phyloP scores from a whole-genome alignment of 2,329 filamentous ascomycete species.

The Cladosporium sp. region DNA sequence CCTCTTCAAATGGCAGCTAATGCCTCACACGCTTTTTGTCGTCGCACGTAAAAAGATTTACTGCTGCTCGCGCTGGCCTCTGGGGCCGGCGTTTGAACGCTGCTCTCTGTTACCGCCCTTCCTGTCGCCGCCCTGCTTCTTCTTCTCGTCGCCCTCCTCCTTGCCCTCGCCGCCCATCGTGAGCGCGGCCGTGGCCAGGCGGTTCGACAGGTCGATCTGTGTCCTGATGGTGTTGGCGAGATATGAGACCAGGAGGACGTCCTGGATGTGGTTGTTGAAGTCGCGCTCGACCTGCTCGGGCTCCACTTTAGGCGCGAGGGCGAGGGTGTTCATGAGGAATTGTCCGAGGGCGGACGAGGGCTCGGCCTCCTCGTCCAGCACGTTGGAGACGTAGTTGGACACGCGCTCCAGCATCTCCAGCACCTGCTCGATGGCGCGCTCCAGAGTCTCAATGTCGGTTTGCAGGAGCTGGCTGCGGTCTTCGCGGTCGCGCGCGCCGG shows the following conservation, averaged over 20 bases:
- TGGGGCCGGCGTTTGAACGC: conserved; percentile 25
- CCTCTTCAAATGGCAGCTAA: background rate
- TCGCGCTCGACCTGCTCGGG: conserved; percentile 86
- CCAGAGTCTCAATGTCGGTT: conserved; percentile 85
- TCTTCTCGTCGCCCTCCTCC: conserved; percentile 16
- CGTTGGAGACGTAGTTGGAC: conserved; percentile 84
- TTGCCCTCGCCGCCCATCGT: conserved; percentile 40
- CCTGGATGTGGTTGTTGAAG: conserved; percentile 99
- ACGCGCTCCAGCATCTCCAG: conserved; percentile 87
- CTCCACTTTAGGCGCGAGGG: conserved; percentile 92
- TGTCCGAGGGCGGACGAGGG: conserved; percentile 91
- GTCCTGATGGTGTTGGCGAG: conserved; percentile 98
- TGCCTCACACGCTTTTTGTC: background rate
- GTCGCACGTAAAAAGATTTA: conserved; percentile 16
- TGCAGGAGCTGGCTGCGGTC: conserved; percentile 68
- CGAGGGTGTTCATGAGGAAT: conserved; percentile 90
- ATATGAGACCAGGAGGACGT: conserved; percentile 97
- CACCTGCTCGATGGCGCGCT: conserved; percentile 81
- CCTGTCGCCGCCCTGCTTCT: conserved; percentile 18
- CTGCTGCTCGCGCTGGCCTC: conserved; percentile 30
- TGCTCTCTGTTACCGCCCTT: conserved; percentile 17
- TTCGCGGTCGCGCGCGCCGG: conserved; percentile 75
- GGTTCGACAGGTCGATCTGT: conserved; percentile 96
- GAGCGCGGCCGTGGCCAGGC: conserved; percentile 65
- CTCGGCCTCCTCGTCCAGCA: conserved; percentile 88